Conservation (phyloP, 2,329 filamentous ascomycete genomes). For the Dactylonectria macrodidyma region DNA sequence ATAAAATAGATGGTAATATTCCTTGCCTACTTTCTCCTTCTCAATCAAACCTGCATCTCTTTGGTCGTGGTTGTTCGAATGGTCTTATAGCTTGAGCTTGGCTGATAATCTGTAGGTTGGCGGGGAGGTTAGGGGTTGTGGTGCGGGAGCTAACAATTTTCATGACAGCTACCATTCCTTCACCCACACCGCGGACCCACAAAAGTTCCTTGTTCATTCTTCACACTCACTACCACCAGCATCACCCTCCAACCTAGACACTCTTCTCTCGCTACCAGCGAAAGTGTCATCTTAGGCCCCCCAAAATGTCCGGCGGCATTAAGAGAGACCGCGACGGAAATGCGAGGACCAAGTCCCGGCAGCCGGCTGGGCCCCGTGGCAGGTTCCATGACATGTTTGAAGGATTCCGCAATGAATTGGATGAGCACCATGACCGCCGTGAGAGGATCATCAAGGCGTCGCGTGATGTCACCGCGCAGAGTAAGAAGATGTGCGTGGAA, state of each 20-base stretch:
- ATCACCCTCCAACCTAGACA: constrained; percentile 27
- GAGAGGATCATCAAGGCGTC: constrained; percentile 93
- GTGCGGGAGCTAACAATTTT: constrained; percentile 43
- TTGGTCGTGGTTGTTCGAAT: constrained; percentile 2
- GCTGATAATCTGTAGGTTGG: constrained; percentile 14
- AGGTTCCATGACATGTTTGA: constrained; percentile 84
- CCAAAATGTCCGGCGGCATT: constrained; percentile 57
- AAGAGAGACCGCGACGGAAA: constrained; percentile 71
- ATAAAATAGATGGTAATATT: constrained; percentile 4
- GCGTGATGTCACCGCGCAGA: constrained; percentile 91
- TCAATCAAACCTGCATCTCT: background rate
- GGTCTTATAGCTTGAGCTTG: constrained; percentile 31
- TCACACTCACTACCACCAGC: constrained; percentile 38
- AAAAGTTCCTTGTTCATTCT: constrained; percentile 31
- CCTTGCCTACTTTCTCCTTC: background rate
- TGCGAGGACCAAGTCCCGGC: constrained; percentile 55
- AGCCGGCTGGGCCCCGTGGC: constrained; percentile 54
- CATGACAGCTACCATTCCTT: constrained; percentile 37
- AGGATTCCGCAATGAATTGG: constrained; percentile 86
- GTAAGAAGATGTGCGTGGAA: constrained; percentile 90
- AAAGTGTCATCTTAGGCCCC: background rate
- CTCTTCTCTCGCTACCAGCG: constrained; percentile 14
- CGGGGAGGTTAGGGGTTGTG: constrained; percentile 15
- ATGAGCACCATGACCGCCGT: constrained; percentile 93
- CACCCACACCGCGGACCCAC: constrained; percentile 35